Evolutionary conservation across 208 protist genomes (phyloP), one percentile per base, ranked within the genome.

Genomic region (Crithidia thermophila): DNA sequence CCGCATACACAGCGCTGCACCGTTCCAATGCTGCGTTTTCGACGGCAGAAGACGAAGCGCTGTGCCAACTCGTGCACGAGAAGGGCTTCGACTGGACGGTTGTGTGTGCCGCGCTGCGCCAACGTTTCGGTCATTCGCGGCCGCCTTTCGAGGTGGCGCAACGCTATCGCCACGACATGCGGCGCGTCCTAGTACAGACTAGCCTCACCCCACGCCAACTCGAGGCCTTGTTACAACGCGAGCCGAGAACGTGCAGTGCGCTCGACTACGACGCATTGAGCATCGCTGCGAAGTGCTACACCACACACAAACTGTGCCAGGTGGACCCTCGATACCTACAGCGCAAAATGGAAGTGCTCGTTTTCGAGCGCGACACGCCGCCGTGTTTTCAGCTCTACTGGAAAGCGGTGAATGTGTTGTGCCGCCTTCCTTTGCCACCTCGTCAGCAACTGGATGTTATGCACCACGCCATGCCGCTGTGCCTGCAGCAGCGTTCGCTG

Each of bases 71-170:
- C 33, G 55, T 68, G 9, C 49, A 34, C 4, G 53, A 42, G 34
- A 37, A 65, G 8, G 74, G 74, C 13, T 43, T n/a, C 33, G 39
- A 64, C n/a, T 88, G 79, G 77, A n/a, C 9, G n/a, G 40, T 53
- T 0, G 40, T 91, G 42, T 55, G 70, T 3, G 27, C 18, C 14
- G 33, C 45, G 1, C 68, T 88, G 36, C 33, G 47, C 34, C 18
- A 62, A 4, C 39, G 13, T 11, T 65, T 75, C 40, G 70, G 76
- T 8, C 20, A 49, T 34, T 31, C 47, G 27, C 81, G 79, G 20
- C 56, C 70, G 5, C 61, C 65, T 0, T 84, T 86, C 46, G 72
- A 88, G 5, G 20, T 88, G 23, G 85, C 82, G 34, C 53, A 76
- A 28, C 63, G 74, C 20, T 87, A 84, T 59, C 80, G 76, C 5